Base-by-base conservation (phyloP, 83 land plant species). In the Larix sibirica region DNA sequence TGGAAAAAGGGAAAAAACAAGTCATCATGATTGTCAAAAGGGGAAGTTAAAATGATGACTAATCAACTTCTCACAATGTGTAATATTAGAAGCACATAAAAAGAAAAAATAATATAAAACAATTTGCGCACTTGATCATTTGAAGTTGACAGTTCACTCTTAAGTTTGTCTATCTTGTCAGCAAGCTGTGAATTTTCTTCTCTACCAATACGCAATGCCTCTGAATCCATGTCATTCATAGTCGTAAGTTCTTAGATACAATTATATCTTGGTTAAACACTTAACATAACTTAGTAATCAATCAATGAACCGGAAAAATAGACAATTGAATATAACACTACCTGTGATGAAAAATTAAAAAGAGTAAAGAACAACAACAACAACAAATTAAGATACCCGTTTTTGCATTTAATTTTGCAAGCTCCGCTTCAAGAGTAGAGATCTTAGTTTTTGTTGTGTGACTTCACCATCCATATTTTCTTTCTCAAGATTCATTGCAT, bases 201-300 rank as follows among this genome's bases (percentile, higher is more conserved):
- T 44, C 62, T 80, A 12, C 79, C 62, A 44, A 79, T 82, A 31
- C 65, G 80, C 33, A 88, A 80, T 20, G 89, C 82, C 62, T 88
- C 89, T 33, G 62, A 82, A 80, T 88, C 82, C 47, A 77, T 83
- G 71, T 83, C 85, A 31, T 74, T 70, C 18, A 70, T 85, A 59
- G n/a, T 21, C 36, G 21, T 17, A 24, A 88, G 85, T 18, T 62
- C 85, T 89, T 88, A 80, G 26, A 36, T 6, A 28, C 23, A 65
- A 24, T 4, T 8, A 6, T 54, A 9, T 54, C 14, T 54, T 13
- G 0, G 13, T 54, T 54, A 54, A 3, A 3, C 16, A 54, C 58
- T 54, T 54, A 10, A 54, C 3, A 33, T 33, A 33, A 33, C 58
- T 2, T 54, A 2, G 13, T 54, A 54, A 54, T 12, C 13, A 54